Conservation (phyloP, 116 monocot species). For the Zostera marina region DNA sequence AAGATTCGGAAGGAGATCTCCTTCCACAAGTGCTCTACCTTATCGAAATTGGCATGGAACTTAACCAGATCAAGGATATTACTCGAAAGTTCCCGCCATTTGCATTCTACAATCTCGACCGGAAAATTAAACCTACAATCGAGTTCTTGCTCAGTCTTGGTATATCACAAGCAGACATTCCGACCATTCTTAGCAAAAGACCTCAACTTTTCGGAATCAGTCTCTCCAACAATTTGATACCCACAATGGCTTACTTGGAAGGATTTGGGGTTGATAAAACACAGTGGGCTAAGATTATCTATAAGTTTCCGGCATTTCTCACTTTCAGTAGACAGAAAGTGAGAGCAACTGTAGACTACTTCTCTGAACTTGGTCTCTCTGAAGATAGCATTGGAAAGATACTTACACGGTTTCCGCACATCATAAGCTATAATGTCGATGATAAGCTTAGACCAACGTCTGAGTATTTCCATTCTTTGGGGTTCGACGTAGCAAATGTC, state of each 20-base stretch:
- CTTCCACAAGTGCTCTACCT: conserved; percentile 60
- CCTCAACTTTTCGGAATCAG: conserved; percentile 94
- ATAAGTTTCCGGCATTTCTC: conserved; percentile 76
- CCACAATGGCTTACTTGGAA: conserved; percentile 78
- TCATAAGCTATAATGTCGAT: conserved; percentile 78
- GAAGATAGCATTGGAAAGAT: conserved; percentile 68
- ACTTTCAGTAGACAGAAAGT: conserved; percentile 84
- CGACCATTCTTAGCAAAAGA: conserved; percentile 62
- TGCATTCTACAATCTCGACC: conserved; percentile 81
- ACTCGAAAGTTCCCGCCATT: conserved; percentile 61
- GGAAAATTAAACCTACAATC: conserved; percentile 75
- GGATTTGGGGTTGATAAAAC: conserved; percentile 62
- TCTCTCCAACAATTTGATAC: conserved; percentile 72
- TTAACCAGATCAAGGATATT: conserved; percentile 54
- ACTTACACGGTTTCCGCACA: conserved; percentile 77
- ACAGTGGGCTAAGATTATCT: conserved; percentile 82
- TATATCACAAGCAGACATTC: conserved; percentile 42
- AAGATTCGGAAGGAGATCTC: conserved; percentile 30
- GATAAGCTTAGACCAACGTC: conserved; percentile 65
- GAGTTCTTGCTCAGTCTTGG: conserved; percentile 75
- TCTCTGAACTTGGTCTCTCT: conserved; percentile 60
- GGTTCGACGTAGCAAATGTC: conserved; percentile 45
- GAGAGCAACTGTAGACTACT: conserved; percentile 43
- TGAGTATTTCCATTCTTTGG: conserved; percentile 59
- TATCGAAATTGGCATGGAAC: conserved; percentile 66